A percentile compares a stretch with the other conserved stretches of the same genome.
phyloP scores from a whole-genome alignment of 73 alveolate genomes.

The Paramecium octaurelia region DNA sequence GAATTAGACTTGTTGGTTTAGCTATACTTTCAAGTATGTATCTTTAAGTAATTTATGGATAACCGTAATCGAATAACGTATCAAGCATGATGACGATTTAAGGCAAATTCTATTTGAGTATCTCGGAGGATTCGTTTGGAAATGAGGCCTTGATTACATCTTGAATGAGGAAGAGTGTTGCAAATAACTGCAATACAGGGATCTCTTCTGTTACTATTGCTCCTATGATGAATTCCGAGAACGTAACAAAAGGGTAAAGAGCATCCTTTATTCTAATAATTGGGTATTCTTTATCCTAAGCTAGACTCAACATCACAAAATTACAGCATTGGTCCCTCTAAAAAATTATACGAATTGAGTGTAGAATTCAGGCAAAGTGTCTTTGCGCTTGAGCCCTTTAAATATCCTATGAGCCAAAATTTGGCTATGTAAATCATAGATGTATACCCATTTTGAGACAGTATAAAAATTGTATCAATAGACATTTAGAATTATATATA shows the following conservation, averaged over 20 bases:
- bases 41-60: constrained; percentile 47
- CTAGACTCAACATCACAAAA: background rate
- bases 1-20: constrained; percentile 50
- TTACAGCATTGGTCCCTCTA: constrained; percentile 40
- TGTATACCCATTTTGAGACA: constrained; percentile 55
- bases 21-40: constrained; percentile 43
- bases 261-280: constrained; percentile 45
- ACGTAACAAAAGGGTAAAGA: constrained; percentile 31
- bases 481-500: constrained; percentile 24
- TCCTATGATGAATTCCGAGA: constrained; percentile 42
- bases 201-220: constrained; percentile 47
- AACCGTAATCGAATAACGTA: constrained; percentile 46
- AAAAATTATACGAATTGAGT: constrained; percentile 2
- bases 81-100: constrained; percentile 44
- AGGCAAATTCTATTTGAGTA: constrained; percentile 20
- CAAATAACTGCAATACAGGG: constrained; percentile 23
- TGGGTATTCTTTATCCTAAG: constrained; percentile 55
- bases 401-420: constrained; percentile 44
- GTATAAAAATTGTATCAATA: constrained; percentile 51
- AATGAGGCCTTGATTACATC: constrained; percentile 4
- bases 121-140: background rate
- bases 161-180: background rate
- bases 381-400: constrained; percentile 46
- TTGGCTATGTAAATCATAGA: background rate
- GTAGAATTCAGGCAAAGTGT: constrained; percentile 52